phyloP scores from a whole-genome alignment of 1,284 basidiomycete species.

The Moesziomyces globuligerus region DNA sequence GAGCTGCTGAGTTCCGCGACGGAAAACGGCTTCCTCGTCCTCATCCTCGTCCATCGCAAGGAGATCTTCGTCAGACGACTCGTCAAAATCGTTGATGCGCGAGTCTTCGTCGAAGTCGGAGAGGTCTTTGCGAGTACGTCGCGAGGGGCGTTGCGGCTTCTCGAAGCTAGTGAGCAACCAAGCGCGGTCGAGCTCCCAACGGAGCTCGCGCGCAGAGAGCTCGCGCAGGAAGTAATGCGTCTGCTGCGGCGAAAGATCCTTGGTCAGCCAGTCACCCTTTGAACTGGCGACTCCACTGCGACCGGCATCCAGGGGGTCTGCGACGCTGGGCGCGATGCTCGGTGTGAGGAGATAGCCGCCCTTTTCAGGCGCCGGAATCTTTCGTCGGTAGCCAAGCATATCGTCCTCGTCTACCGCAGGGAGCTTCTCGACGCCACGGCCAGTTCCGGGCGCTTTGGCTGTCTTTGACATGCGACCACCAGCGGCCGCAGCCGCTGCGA shows the following conservation, averaged over 20 bases:
- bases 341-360: slow-evolving; percentile 45
- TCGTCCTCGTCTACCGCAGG: slow-evolving; percentile 32
- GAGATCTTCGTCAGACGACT: slow-evolving; percentile 48
- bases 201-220: slow-evolving; percentile 51
- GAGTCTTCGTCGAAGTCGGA: slow-evolving; percentile 50
- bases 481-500: slow-evolving; percentile 4
- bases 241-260: slow-evolving; percentile 53
- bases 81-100: slow-evolving; percentile 56
- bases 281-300: slow-evolving; percentile 9
- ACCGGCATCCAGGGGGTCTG: slow-evolving; percentile 38
- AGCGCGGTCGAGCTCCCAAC: slow-evolving; percentile 61
- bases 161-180: slow-evolving; percentile 57
- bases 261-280: slow-evolving; percentile 51
- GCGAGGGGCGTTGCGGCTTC: slow-evolving; percentile 35
- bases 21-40: slow-evolving; percentile 62
- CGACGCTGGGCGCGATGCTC: slow-evolving; percentile 48
- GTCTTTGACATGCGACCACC: slow-evolving; percentile 11
- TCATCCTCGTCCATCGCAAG: slow-evolving; percentile 45
- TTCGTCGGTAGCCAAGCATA: slow-evolving; percentile 14
- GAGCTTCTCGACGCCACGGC: slow-evolving; percentile 35
- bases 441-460: slow-evolving; percentile 26
- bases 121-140: slow-evolving; percentile 18
- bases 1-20: slow-evolving; percentile 44
- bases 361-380: slow-evolving; percentile 20
- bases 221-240: slow-evolving; percentile 61